Evolutionary conservation across 208 protist genomes (phyloP).

Genomic region (Acanthamoeba divionensis): DNA sequence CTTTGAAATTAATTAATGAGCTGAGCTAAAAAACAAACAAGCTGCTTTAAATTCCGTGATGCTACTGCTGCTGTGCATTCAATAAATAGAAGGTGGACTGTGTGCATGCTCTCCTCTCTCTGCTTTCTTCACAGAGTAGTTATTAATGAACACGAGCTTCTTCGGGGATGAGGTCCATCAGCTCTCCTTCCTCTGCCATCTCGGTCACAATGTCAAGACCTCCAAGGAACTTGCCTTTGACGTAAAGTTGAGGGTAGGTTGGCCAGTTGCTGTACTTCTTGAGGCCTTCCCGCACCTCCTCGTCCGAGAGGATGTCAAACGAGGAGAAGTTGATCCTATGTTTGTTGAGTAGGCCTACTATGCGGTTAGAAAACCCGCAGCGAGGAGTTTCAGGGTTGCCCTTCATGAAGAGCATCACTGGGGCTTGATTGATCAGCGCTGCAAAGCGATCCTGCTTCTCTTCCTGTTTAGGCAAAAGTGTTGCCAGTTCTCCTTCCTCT

Average conservation of each 20-base stretch:
- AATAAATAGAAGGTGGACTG: too few species aligned
- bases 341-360: neutral
- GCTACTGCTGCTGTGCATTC: too few species aligned
- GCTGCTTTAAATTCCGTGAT: too few species aligned
- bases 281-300: constrained; percentile 55
- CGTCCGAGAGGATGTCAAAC: constrained; percentile 55
- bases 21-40: too few species aligned
- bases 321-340: neutral
- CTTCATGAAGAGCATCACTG: constrained; percentile 58
- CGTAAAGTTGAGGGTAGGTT: constrained; percentile 84
- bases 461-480: neutral
- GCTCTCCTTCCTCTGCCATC: constrained; percentile 68
- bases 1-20: too few species aligned
- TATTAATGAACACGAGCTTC: too few species aligned
- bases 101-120: too few species aligned
- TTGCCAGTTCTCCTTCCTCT: constrained; percentile 47
- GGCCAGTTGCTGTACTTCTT: constrained; percentile 80
- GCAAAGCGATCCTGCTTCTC: neutral
- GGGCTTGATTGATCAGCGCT: neutral
- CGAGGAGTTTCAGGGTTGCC: constrained; percentile 30
- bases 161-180: constrained; percentile 48
- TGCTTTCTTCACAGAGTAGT: too few species aligned
- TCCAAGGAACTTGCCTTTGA: constrained; percentile 81
- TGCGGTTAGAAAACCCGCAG: constrained; percentile 19
- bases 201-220: constrained; percentile 82